phyloP scores from a whole-genome alignment of 257 asterid species.

The Anisodus tanguticus region DNA sequence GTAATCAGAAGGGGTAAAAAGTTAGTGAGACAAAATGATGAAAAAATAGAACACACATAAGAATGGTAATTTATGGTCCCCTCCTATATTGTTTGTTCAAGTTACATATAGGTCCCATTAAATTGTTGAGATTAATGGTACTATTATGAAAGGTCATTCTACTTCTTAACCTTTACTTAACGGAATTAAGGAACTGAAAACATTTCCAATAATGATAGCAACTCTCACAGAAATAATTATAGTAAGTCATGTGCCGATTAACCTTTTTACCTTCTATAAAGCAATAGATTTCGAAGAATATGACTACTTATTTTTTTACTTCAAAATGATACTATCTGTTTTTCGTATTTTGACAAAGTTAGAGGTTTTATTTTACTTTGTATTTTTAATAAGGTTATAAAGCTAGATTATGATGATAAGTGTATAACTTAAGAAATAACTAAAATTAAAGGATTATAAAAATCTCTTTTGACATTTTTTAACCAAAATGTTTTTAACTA shows the following conservation, averaged over 20 bases:
- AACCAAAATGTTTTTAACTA: no score
- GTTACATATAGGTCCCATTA: not conserved
- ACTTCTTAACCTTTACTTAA: not conserved
- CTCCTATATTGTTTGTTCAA: not conserved
- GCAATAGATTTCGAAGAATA: not conserved
- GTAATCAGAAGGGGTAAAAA: constrained; percentile 42
- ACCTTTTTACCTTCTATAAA: not conserved
- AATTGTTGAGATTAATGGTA: not conserved
- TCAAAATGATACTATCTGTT: not conserved
- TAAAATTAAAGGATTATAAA: not conserved
- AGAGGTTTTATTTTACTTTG: not conserved
- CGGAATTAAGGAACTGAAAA: not conserved
- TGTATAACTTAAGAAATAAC: not conserved
- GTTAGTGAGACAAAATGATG: constrained; percentile 28
- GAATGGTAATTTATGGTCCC: not conserved
- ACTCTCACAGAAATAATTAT: not conserved
- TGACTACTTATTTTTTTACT: not conserved
- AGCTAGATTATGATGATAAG: not conserved
- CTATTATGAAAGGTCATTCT: not conserved
- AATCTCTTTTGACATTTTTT: not conserved
- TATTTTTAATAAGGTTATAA: not conserved
- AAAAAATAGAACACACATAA: not conserved
- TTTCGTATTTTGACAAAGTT: not conserved
- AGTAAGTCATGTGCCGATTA: not conserved
- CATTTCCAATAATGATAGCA: not conserved